Evolutionary conservation across 768 basidiomycete genomes (phyloP), one percentile per base, ranked within the genome.

Genomic region (Dacryopinax spathularia): DNA sequence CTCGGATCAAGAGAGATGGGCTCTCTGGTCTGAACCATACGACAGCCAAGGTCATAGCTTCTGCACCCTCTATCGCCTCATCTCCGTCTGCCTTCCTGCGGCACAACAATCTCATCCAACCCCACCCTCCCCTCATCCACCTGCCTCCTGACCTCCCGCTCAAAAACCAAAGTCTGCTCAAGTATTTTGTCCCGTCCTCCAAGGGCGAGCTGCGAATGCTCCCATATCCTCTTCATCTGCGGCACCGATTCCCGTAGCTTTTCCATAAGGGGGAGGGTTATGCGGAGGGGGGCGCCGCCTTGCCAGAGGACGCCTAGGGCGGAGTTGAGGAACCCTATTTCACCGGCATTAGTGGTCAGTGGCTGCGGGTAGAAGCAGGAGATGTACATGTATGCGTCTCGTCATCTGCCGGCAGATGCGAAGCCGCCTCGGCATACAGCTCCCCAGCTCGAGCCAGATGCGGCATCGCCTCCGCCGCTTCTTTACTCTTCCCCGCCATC

Each of bases 361-460:
- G n/a, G n/a, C n/a, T n/a, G n/a, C n/a, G n/a, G n/a, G n/a, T n/a
- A n/a, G n/a, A n/a, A n/a, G 25, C 10, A 56, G 25, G 15, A 27
- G 25, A 66, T 73, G 56, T 60, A 68, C 69, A 68, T 2, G 69
- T 65, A 60, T 72, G 70, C 27, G 70, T 63, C 69, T 79, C 76
- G 41, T 79, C 78, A 64, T 80, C 79, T 20, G 70, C 68, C 16
- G 75, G 76, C 59, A 69, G 74, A 34, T 61, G 56, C 5, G 62
- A 66, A 6, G 74, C 74, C 20, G 77, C 74, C 43, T 72, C 60
- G 15, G 70, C 65, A 65, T 78, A 78, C 61, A 68, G 69, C 31
- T 69, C 66, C 25, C 69, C 68, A 13, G 75, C 70, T 34, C 67
- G 60, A n/a, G 41, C 63, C 33, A 69, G 72, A 34, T 73, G 65